Evolutionary conservation across 768 basidiomycete genomes (phyloP).

Genomic region (Roridomyces roridus): DNA sequence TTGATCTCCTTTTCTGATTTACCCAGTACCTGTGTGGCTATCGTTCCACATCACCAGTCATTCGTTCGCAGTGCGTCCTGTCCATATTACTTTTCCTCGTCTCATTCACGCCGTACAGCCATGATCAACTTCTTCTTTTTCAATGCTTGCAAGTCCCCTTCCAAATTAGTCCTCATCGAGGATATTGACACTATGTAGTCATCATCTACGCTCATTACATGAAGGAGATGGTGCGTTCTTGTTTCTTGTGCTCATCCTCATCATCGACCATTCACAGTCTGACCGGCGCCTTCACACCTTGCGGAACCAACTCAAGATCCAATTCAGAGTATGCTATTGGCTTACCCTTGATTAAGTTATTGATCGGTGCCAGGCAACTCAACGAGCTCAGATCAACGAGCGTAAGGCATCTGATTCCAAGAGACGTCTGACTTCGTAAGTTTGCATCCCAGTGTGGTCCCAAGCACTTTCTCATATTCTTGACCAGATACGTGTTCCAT

Average conservation of each 20-base stretch:
- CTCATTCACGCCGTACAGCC: slow-evolving; percentile 38
- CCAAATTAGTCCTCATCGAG: neutral
- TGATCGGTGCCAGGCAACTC: slow-evolving; percentile 60
- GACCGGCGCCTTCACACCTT: slow-evolving; percentile 73
- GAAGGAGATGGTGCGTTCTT: slow-evolving; percentile 58
- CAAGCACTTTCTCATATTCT: neutral
- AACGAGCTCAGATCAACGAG: slow-evolving; percentile 81
- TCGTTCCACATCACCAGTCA: slow-evolving; percentile 19
- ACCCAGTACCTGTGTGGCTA: slow-evolving; percentile 10
- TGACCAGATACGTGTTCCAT: slow-evolving; percentile 73
- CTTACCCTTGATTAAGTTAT: neutral
- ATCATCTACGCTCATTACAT: slow-evolving; percentile 79
- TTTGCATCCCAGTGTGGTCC: slow-evolving; percentile 26
- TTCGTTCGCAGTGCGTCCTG: slow-evolving; percentile 14
- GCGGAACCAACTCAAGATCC: slow-evolving; percentile 77
- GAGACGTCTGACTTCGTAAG: slow-evolving; percentile 78
- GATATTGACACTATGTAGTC: slow-evolving; percentile 42
- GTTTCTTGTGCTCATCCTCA: slow-evolving; percentile 9
- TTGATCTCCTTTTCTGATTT: neutral
- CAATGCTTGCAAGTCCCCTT: slow-evolving; percentile 58
- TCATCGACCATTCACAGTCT: slow-evolving; percentile 49
- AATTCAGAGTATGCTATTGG: slow-evolving; percentile 54
- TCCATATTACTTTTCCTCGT: neutral
- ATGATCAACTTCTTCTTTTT: slow-evolving; percentile 79
- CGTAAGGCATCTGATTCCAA: slow-evolving; percentile 82